Base-by-base conservation (phyloP, 2,329 filamentous ascomycete genomes). In the Colletotrichum australisinense region DNA sequence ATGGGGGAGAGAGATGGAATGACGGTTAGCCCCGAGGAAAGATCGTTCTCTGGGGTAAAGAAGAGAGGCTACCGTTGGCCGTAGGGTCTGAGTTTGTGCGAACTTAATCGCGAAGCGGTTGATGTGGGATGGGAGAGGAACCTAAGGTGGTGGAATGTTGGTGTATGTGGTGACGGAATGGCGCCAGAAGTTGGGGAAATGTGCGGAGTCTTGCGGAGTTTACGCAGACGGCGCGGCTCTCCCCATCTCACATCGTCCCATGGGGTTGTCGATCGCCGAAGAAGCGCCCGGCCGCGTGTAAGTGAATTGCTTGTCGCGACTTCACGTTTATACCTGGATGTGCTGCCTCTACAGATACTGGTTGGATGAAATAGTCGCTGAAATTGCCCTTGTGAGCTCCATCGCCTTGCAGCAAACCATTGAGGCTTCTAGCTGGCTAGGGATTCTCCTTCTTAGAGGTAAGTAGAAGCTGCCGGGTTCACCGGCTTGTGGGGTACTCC, bases 151-250 rank as follows among this genome's bases (percentile, higher is more conserved):
- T 49, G 24, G 38, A 24, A 58, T 12, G 32, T 38, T 52, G 38
- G n/a, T 38, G 57, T 3, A 14, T 38, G 42, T 9, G 16, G 56
- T 69, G 66, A 72, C 70, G 66, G 32, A 63, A 73, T 64, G 64
- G 69, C 19, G 19, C 16, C 52, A 35, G 49, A 38, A 11, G 58
- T 72, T 69, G 42, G 66, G 56, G 53, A 12, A 59, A 22, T 19
- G 52, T 72, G 69, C 70, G 70, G 70, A 73, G 70, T 69, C 59
- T 69, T 58, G 69, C 69, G 69, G 69, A 72, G 65, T 63, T 26
- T 58, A 49, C 35, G 52, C n/a, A 30, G 38, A 26, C 52, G 64
- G 58, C 66, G 58, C 59, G 38, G 66, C 58, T 64, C 65, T 42
- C 14, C 38, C 38, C 16, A 42, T 7, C 38, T 53, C 14, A 14